Conservation (phyloP, 2,329 filamentous ascomycete species). For the Fusarium dlaminii region DNA sequence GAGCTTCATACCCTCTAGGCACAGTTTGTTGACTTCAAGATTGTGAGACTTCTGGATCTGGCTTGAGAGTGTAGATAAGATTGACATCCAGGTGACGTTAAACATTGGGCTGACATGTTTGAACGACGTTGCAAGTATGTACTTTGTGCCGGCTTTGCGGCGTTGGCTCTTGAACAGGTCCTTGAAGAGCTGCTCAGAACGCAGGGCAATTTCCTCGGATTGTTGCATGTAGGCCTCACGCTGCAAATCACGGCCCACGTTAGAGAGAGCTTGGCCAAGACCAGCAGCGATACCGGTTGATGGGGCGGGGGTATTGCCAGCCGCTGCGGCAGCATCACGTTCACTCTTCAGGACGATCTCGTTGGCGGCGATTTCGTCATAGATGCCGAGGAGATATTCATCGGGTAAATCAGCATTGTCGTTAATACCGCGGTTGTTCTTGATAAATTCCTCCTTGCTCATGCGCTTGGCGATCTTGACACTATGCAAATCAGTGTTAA, state of each 20-base stretch:
- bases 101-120: constrained; percentile 99
- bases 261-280: constrained; percentile 88
- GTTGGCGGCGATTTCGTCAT: constrained; percentile 88
- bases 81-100: constrained; percentile 99
- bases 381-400: constrained; percentile 90
- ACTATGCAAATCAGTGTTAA: constrained; percentile 97
- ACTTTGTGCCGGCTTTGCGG: constrained; percentile 75
- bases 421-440: constrained; percentile 98
- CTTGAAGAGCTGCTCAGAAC: constrained; percentile 87
- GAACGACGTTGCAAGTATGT: constrained; percentile 92
- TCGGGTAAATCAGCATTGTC: constrained; percentile 93
- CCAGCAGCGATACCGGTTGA: constrained; percentile 79
- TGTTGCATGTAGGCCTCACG: constrained; percentile 94
- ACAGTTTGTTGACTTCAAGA: constrained; percentile 88
- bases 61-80: constrained; percentile 92
- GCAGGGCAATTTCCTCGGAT: constrained; percentile 86
- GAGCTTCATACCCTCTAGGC: constrained; percentile 94
- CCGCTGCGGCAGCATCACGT: constrained; percentile 84
- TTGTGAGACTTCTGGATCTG: constrained; percentile 95
- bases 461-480: constrained; percentile 84
- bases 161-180: constrained; percentile 90
- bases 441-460: constrained; percentile 98
- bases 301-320: constrained; percentile 69
- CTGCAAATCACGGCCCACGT: constrained; percentile 89
- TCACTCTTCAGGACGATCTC: constrained; percentile 97